phyloP scores from a whole-genome alignment of 495 filamentous ascomycete species.

The Neohortaea acidophila region DNA sequence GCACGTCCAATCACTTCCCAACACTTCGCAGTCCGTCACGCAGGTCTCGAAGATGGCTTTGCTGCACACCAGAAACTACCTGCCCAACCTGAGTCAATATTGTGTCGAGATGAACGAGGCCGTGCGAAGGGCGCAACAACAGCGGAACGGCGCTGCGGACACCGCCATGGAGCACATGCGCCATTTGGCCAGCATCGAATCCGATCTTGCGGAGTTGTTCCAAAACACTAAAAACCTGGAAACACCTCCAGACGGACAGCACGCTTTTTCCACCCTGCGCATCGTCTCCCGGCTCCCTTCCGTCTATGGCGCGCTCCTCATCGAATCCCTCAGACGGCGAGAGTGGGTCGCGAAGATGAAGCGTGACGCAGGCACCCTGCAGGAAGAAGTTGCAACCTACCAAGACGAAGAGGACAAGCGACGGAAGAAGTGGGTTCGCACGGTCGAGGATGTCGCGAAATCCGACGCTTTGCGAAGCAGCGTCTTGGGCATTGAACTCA shows the following conservation, averaged over 20 bases:
- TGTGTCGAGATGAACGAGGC: constrained; percentile 61
- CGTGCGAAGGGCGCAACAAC: constrained; percentile 48
- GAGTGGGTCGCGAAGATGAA: constrained; percentile 88
- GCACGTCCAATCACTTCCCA: constrained; percentile 52
- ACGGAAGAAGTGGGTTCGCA: constrained; percentile 79
- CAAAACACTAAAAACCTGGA: constrained; percentile 54
- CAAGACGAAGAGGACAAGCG: constrained; percentile 83
- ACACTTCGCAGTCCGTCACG: constrained; percentile 53
- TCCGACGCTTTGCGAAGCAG: constrained; percentile 45
- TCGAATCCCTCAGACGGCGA: constrained; percentile 68
- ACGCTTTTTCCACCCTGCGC: constrained; percentile 61
- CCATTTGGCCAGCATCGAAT: constrained; percentile 61
- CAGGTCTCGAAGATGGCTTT: constrained; percentile 78
- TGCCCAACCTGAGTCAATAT: constrained; percentile 64
- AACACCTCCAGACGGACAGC: constrained; percentile 47
- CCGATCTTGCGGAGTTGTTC: constrained; percentile 52
- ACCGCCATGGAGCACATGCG: constrained; percentile 58
- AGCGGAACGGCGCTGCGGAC: constrained; percentile 41
- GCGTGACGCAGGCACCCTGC: constrained; percentile 64
- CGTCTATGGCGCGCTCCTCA: constrained; percentile 73
- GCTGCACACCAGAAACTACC: constrained; percentile 66
- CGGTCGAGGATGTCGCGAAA: constrained; percentile 41
- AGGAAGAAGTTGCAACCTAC: constrained; percentile 79
- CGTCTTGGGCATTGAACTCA: constrained; percentile 69
- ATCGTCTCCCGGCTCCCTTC: constrained; percentile 66